Base-by-base conservation (phyloP, 2,329 filamentous ascomycete genomes). In the Microcera coccophila region DNA sequence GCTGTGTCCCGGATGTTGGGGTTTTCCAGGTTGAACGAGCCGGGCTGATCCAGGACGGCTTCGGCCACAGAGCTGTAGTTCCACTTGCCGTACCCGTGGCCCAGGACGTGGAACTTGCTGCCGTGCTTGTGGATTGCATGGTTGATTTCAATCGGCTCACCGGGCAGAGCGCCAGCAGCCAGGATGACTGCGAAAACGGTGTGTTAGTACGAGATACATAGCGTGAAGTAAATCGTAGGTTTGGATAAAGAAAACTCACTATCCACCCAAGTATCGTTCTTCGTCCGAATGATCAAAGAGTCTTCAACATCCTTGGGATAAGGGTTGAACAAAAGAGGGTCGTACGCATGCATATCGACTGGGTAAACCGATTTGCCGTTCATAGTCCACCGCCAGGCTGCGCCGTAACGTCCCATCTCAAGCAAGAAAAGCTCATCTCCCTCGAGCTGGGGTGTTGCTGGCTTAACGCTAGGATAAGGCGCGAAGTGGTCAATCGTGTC, bases 201-300 rank as follows among this genome's bases (percentile, higher is more conserved):
- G n/a, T n/a, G n/a, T n/a, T n/a, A n/a, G n/a, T n/a, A n/a, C n/a
- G n/a, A n/a, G n/a, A n/a, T n/a, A n/a, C n/a, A n/a, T n/a, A n/a
- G n/a, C n/a, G n/a, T n/a, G n/a, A n/a, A n/a, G n/a, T n/a, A n/a
- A n/a, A n/a, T n/a, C n/a, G n/a, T n/a, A n/a, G n/a, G n/a, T n/a
- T n/a, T n/a, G n/a, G n/a, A n/a, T n/a, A n/a, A n/a, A n/a, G n/a
- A n/a, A n/a, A n/a, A n/a, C n/a, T n/a, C n/a, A n/a, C n/a, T 37
- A 42, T 70, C 67, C n/a, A 69, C 58, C 66, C 67, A 70, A 4
- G 63, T 59, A 37, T 59, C 58, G 41, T 62, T 61, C 16, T 53
- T 52, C 20, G 42, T 48, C 21, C 39, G 40, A 19, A 48, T 33
- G 16, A 45, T 38, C 11, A 48, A 42, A n/a, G 38, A 42, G 16